Percentiles rank a stretch among this genome's conserved stretches.
Evolutionary conservation across 2,329 filamentous ascomycete species (phyloP).

Genomic region (Trichophyton schoenleinii): DNA sequence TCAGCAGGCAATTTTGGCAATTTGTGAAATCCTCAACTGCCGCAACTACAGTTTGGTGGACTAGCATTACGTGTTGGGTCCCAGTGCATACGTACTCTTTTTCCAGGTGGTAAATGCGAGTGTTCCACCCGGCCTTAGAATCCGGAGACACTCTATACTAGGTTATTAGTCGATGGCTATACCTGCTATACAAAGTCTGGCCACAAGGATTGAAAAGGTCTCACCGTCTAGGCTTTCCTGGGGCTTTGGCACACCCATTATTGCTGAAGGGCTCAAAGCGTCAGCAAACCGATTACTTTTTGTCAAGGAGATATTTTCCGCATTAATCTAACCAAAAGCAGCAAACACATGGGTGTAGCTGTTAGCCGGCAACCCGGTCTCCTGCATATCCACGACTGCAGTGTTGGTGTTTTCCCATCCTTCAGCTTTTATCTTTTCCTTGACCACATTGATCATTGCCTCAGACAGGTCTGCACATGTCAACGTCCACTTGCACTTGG

Average conservation of each 20-base stretch:
- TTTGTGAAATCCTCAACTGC: too few species aligned
- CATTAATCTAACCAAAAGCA: constrained; percentile 3
- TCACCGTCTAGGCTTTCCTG: constrained; percentile 5
- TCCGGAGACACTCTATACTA: constrained; percentile 6
- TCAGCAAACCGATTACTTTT: not conserved
- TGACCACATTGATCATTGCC: constrained; percentile 7
- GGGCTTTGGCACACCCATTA: constrained; percentile 5
- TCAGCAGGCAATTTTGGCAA: not conserved
- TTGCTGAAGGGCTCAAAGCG: not conserved
- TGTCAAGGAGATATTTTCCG: not conserved
- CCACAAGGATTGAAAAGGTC: not conserved
- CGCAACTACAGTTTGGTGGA: not conserved
- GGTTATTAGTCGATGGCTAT: not conserved
- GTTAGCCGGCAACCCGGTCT: not conserved
- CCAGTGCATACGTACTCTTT: constrained; percentile 3
- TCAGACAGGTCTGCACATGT: constrained; percentile 9
- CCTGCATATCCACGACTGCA: constrained; percentile 4
- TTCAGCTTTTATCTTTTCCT: constrained; percentile 4
- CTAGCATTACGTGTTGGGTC: not conserved
- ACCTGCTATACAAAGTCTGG: not conserved
- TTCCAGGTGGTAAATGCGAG: constrained; percentile 9
- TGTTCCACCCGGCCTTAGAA: constrained; percentile 7
- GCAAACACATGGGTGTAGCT: constrained; percentile 7
- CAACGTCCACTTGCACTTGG: not conserved
- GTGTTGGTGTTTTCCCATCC: constrained; percentile 4